Percentiles rank a stretch among this genome's conserved stretches.
phyloP scores from a whole-genome alignment of 768 basidiomycete species.

The Suillus decipiens region DNA sequence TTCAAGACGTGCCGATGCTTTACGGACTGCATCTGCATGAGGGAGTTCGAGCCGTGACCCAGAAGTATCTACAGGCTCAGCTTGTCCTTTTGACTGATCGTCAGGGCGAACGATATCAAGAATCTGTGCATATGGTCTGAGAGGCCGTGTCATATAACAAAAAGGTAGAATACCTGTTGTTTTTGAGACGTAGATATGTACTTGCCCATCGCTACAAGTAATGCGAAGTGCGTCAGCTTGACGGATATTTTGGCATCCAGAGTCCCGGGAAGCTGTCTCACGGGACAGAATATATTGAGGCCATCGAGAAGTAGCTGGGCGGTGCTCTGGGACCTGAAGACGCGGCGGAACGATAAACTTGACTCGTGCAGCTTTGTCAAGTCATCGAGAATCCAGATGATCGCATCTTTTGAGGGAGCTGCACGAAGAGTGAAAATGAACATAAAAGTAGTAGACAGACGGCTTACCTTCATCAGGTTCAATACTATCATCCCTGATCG shows the following conservation, averaged over 20 bases:
- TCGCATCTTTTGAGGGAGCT: constrained; percentile 26
- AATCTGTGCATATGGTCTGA: constrained; percentile 42
- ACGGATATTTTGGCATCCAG: constrained; percentile 45
- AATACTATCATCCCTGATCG: neutral
- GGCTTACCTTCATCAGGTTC: neutral
- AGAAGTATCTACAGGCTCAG: neutral
- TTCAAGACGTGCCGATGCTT: constrained; percentile 60
- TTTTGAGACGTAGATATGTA: constrained; percentile 66
- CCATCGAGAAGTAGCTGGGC: constrained; percentile 68
- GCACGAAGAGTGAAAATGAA: neutral
- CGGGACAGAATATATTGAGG: constrained; percentile 48
- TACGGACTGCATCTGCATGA: constrained; percentile 48
- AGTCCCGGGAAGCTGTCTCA: neutral
- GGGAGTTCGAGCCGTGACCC: constrained; percentile 22
- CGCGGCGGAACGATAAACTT: constrained; percentile 63
- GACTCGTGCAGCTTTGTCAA: constrained; percentile 69
- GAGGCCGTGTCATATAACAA: neutral
- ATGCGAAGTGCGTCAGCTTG: constrained; percentile 69
- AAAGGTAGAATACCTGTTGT: constrained; percentile 55
- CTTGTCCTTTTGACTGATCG: constrained; percentile 6
- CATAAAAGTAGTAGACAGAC: neutral
- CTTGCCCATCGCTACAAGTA: constrained; percentile 67
- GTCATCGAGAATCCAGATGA: constrained; percentile 54
- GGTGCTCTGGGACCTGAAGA: constrained; percentile 72
- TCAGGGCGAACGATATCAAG: constrained; percentile 52